Evolutionary conservation across 106 monocot species (phyloP), one percentile per base, ranked within the genome.

Genomic region (Dendrobium nobile): DNA sequence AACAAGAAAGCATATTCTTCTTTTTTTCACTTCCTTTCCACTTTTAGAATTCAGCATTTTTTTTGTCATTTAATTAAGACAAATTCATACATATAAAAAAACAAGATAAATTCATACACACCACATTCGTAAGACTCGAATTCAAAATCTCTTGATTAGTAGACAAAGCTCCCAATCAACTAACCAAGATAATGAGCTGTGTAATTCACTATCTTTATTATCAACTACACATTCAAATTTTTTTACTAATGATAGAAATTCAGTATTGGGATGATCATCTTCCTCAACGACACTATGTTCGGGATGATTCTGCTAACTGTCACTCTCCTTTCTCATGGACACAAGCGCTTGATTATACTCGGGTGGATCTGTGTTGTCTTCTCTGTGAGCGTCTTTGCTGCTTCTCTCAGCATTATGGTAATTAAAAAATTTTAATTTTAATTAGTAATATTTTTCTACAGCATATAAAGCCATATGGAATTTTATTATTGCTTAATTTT

Each of bases 371-470:
- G 90, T 41, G 84, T 83, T 0, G 75, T 37, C 59, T 90, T 92
- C 75, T 88, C 90, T 0, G 77, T 86, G 0, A 73, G 84, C 73
- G 90, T 92, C 10, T 92, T 92, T 45, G 86, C 80, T 1, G 92
- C 92, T 33, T 90, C 92, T 17, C 75, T 90, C 3, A 90, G 86
- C 67, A 77, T 88, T 79, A 88, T 90, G 18, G 92, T 92, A 48
- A 87, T 43, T 68, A 68, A 33, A 11, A 42, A 37, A 13, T 70
- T 10, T 0, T 10, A 11, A 51, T 2, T 51, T 51, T 51, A 44
- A 44, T 44, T 8, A 44, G 8, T 51, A 15, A 51, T 31, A 70
- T 33, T 61, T 61, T n/a, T 61, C 2, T 61, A 61, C n/a, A n/a
- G 4, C 4, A n/a, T n/a, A 8, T n/a, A 6, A n/a, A 61, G n/a